phyloP scores from a whole-genome alignment of 202 grass and related monocot genomes.

The Eragrostis tef region DNA sequence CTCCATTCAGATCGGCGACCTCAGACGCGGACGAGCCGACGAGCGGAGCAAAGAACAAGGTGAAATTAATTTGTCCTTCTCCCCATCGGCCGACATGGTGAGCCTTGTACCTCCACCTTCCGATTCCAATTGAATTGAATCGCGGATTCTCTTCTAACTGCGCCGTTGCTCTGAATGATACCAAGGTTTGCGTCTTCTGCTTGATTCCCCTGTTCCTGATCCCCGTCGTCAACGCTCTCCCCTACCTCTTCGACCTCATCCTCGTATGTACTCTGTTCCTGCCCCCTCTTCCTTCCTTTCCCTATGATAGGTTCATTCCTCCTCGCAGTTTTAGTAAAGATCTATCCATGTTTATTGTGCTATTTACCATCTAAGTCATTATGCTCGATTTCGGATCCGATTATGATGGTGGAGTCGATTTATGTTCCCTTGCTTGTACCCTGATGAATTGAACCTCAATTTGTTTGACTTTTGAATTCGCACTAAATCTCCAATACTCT shows the following conservation, averaged over 20 bases:
- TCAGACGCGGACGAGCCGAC: background rate
- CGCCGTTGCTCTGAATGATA: background rate
- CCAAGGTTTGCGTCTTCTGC: conserved; percentile 80
- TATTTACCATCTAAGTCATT: background rate
- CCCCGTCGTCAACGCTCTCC: conserved; percentile 95
- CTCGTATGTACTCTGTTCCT: conserved; percentile 48
- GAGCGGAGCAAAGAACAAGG: background rate
- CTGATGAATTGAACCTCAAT: background rate
- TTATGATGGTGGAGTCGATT: background rate
- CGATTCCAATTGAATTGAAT: background rate
- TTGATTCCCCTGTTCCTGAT: conserved; percentile 92
- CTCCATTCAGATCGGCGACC: conserved; percentile 19
- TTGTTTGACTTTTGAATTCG: background rate
- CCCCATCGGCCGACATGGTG: conserved; percentile 37
- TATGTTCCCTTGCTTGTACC: background rate
- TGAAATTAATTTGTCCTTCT: background rate
- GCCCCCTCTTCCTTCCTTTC: too few species aligned
- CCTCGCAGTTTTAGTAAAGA: background rate
- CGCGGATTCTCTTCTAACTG: background rate
- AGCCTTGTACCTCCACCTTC: background rate
- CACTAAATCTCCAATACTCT: too few species aligned
- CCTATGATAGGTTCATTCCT: background rate
- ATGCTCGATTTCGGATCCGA: too few species aligned
- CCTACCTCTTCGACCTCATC: conserved; percentile 81
- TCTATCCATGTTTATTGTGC: background rate